Percentiles rank a stretch among this genome's conserved stretches.
These are phyloP conservation scores for Paecilomyces formosus DNA, from an alignment of 2,329 filamentous ascomycete genomes.

Conservation along the genomic window DNA sequence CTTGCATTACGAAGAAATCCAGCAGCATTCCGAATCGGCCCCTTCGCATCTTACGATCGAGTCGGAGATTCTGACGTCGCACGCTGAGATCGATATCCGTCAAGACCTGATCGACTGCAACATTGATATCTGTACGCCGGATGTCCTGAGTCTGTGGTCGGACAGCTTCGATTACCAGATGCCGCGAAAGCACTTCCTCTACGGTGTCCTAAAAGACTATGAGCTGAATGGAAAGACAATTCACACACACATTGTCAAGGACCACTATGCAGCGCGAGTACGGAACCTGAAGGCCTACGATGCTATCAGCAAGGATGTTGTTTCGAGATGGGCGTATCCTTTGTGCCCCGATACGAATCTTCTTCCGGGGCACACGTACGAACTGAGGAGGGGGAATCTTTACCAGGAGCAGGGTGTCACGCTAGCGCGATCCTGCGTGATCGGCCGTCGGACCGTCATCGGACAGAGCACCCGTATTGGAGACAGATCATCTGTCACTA, in stretches of 20 bases:
- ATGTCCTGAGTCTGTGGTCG: slow-evolving; percentile 89
- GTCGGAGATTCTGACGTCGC: slow-evolving; percentile 64
- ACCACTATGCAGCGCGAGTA: slow-evolving; percentile 80
- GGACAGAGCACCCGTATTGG: slow-evolving; percentile 71
- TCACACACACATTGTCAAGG: slow-evolving; percentile 74
- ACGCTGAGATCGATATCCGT: slow-evolving; percentile 72
- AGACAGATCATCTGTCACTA: slow-evolving; percentile 59
- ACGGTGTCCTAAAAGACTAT: slow-evolving; percentile 91
- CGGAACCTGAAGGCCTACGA: slow-evolving; percentile 86
- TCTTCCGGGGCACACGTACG: slow-evolving; percentile 68
- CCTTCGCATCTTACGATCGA: slow-evolving; percentile 59
- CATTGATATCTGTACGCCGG: slow-evolving; percentile 95
- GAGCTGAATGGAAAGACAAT: slow-evolving; percentile 97
- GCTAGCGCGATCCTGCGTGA: slow-evolving; percentile 62
- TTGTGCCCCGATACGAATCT: slow-evolving; percentile 86
- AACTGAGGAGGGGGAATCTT: slow-evolving; percentile 59
- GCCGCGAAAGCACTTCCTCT: slow-evolving; percentile 78
- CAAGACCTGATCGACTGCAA: slow-evolving; percentile 87
- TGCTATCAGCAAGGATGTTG: slow-evolving; percentile 76
- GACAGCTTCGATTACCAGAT: slow-evolving; percentile 97
- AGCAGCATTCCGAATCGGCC: slow-evolving; percentile 53
- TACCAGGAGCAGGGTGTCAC: slow-evolving; percentile 74
- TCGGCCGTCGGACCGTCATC: slow-evolving; percentile 64
- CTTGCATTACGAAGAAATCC: slow-evolving; percentile 89
- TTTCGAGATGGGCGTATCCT: slow-evolving; percentile 80